Evolutionary conservation across 805 yeast genomes (phyloP).

Genomic region (Lipomyces mesembrius): DNA sequence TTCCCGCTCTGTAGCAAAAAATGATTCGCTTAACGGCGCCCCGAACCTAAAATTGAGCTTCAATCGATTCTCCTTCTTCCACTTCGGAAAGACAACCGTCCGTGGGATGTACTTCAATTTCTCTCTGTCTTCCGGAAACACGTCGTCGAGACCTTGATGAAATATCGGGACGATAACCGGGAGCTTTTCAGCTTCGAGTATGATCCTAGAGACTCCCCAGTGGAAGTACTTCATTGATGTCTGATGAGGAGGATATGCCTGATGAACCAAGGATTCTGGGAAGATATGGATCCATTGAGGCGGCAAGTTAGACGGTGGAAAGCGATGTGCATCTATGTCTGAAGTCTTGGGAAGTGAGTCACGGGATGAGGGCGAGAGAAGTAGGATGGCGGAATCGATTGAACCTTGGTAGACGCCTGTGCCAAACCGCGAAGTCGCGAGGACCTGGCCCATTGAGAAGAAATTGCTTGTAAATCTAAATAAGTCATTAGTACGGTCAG

Average conservation of each 20-base stretch:
- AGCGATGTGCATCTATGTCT: not conserved
- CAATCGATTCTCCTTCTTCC: conserved; percentile 38
- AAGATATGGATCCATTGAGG: conserved; percentile 83
- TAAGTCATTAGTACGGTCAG: not conserved
- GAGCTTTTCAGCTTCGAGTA: conserved; percentile 78
- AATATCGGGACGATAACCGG: conserved; percentile 90
- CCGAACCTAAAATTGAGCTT: conserved; percentile 73
- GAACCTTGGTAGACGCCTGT: conserved; percentile 91
- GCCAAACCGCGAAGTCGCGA: conserved; percentile 86
- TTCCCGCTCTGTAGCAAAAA: conserved; percentile 63
- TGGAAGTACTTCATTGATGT: conserved; percentile 93
- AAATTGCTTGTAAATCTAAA: conserved; percentile 49
- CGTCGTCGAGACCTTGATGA: conserved; percentile 81
- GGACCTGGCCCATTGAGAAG: conserved; percentile 86
- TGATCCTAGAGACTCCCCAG: conserved; percentile 89
- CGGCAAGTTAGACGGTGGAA: conserved; percentile 1
- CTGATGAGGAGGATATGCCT: conserved; percentile 70
- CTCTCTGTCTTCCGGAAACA: conserved; percentile 77
- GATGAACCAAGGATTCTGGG: conserved; percentile 94
- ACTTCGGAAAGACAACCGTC: conserved; percentile 51
- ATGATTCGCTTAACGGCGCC: conserved; percentile 62
- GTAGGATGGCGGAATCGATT: conserved; percentile 80
- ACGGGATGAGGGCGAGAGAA: conserved; percentile 53
- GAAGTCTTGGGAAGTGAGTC: not conserved
- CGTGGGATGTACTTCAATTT: conserved; percentile 54